Percentiles rank a stretch among this genome's conserved stretches.
These are phyloP conservation scores for Amphirosellinia nigrospora DNA, from an alignment of 495 filamentous ascomycete species.

Conservation along the genomic window DNA sequence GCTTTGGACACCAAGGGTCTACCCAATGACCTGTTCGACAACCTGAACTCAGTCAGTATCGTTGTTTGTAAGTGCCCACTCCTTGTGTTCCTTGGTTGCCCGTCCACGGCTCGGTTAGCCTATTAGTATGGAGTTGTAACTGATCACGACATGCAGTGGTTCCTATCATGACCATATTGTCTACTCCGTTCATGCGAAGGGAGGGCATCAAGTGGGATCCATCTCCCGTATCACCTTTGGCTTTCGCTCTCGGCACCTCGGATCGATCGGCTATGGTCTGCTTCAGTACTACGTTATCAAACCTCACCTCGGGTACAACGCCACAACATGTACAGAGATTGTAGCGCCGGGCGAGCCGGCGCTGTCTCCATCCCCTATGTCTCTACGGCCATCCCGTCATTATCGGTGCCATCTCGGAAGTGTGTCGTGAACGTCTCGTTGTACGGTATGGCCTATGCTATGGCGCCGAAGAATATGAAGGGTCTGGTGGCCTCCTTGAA, in stretches of 20 bases:
- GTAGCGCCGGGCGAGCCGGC: slow-evolving; percentile 46
- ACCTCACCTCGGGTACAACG: slow-evolving; percentile 52
- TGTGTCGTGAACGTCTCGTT: slow-evolving; percentile 73
- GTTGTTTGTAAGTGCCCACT: slow-evolving; percentile 54
- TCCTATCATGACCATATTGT: slow-evolving; percentile 68
- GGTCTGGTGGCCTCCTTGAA: slow-evolving; percentile 66
- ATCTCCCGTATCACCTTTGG: slow-evolving; percentile 77
- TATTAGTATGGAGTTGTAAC: background rate
- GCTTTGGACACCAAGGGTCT: slow-evolving; percentile 67
- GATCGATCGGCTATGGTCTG: slow-evolving; percentile 67
- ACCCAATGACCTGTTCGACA: slow-evolving; percentile 76
- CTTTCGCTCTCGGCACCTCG: slow-evolving; percentile 70
- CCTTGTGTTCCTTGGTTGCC: background rate
- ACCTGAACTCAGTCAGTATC: slow-evolving; percentile 74
- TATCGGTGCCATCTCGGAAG: slow-evolving; percentile 65
- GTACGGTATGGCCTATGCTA: slow-evolving; percentile 73
- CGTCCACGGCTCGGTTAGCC: no score
- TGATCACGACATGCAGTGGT: slow-evolving; percentile 54
- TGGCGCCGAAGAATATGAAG: slow-evolving; percentile 70
- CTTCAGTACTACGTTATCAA: slow-evolving; percentile 77
- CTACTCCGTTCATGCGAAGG: slow-evolving; percentile 70
- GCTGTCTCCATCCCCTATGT: slow-evolving; percentile 49
- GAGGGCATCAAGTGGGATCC: slow-evolving; percentile 68
- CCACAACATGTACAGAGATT: slow-evolving; percentile 46
- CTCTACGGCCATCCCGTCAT: slow-evolving; percentile 53